Percentiles rank a stretch among this genome's conserved stretches.
phyloP scores from a whole-genome alignment of 345 rosid species.

The Boechera retrofracta region DNA sequence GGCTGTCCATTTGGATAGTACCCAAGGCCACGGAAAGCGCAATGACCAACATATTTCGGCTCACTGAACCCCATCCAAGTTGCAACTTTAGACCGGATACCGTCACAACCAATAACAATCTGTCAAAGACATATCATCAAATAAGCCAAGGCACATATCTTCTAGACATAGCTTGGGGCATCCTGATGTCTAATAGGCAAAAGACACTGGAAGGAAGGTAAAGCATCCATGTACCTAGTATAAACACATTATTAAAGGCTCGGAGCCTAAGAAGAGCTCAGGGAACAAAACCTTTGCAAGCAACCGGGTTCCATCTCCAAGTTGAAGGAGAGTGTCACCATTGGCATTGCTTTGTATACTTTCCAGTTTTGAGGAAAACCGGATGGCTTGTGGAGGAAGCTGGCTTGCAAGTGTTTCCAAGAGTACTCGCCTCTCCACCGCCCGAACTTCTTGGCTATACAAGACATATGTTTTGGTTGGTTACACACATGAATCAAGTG shows the following conservation, averaged over 20 bases:
- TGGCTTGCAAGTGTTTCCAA: conserved; percentile 76
- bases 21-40: conserved; percentile 82
- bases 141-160: neutral
- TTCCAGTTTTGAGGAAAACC: conserved; percentile 70
- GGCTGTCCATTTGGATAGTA: conserved; percentile 73
- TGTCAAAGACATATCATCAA: conserved; percentile 43
- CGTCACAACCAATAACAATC: conserved; percentile 93
- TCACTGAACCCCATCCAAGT: conserved; percentile 93
- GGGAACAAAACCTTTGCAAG: conserved; percentile 59
- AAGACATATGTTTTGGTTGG: conserved; percentile 16
- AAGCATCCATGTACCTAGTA: neutral
- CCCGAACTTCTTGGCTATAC: conserved; percentile 92
- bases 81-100: conserved; percentile 75
- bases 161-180: conserved; percentile 14
- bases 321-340: conserved; percentile 60
- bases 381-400: conserved; percentile 68
- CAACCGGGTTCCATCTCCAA: conserved; percentile 61
- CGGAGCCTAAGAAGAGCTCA: neutral
- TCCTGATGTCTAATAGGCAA: neutral
- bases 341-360: conserved; percentile 53
- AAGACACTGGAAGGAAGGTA: neutral
- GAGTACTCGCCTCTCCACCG: conserved; percentile 84
- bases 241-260: neutral
- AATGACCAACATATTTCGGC: conserved; percentile 78
- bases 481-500: neutral